Conservation (phyloP, 495 filamentous ascomycete species). For the Penicillium waksmanii region DNA sequence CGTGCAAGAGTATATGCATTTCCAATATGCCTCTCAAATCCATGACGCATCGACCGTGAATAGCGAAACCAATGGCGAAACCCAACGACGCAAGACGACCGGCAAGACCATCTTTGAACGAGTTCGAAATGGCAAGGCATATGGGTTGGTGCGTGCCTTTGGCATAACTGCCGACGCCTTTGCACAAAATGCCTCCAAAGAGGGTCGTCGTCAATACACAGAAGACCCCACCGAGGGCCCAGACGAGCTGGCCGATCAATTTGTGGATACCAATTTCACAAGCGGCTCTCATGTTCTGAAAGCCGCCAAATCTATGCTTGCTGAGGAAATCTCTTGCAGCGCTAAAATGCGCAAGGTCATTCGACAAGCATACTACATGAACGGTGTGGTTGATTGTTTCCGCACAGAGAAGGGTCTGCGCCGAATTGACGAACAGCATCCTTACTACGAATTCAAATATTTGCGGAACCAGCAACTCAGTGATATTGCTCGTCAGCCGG, state of each 20-base stretch:
- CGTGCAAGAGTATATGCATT: conserved; percentile 94
- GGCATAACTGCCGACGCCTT: conserved; percentile 88
- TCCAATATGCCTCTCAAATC: conserved; percentile 83
- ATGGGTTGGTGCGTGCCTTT: conserved; percentile 82
- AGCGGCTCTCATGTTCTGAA: conserved; percentile 75
- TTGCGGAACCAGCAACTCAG: conserved; percentile 81
- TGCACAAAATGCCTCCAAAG: conserved; percentile 78
- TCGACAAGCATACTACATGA: conserved; percentile 77
- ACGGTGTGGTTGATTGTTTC: conserved; percentile 79
- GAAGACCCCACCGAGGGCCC: conserved; percentile 79
- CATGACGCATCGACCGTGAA: conserved; percentile 70
- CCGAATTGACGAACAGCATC: conserved; percentile 92
- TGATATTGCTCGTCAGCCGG: conserved; percentile 80
- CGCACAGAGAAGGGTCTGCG: conserved; percentile 94
- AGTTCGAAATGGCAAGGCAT: conserved; percentile 75
- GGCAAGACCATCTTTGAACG: conserved; percentile 77
- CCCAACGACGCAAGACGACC: conserved; percentile 78
- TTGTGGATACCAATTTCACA: conserved; percentile 73
- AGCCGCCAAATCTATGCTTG: conserved; percentile 83
- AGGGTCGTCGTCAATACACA: conserved; percentile 75
- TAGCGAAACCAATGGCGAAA: conserved; percentile 49
- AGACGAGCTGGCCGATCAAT: conserved; percentile 80
- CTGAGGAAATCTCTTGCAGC: conserved; percentile 85
- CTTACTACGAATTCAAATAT: conserved; percentile 98
- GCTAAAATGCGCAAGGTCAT: conserved; percentile 90